A percentile compares a stretch with the other conserved stretches of the same genome.
phyloP scores from a whole-genome alignment of 371 early-diverging fungal genomes.

The Haplosporangium sp. region DNA sequence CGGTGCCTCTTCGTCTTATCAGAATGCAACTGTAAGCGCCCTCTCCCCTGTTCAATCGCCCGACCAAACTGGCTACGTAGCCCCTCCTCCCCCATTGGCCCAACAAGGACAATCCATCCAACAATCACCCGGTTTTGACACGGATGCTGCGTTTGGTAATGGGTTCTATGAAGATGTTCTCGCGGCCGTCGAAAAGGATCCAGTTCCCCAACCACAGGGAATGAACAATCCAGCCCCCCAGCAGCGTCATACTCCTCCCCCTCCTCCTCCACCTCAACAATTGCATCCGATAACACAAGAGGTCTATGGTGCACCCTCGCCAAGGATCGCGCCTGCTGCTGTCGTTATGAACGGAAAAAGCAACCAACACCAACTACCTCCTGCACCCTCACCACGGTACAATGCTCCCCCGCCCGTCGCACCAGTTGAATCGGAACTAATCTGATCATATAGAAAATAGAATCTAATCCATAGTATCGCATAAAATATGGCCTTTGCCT shows the following conservation, averaged over 20 bases:
- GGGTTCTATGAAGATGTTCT: constrained; percentile 48
- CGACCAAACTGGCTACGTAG: background rate
- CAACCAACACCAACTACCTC: too few relatives aligned
- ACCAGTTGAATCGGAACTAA: too few relatives aligned
- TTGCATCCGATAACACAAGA: constrained; percentile 24
- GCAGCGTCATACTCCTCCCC: constrained; percentile 9
- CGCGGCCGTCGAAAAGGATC: constrained; percentile 33
- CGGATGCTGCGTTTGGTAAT: constrained; percentile 9
- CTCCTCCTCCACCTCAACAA: constrained; percentile 15
- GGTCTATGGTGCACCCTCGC: constrained; percentile 48
- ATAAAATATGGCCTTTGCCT: too few relatives aligned
- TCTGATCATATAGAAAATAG: too few relatives aligned
- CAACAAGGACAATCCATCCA: background rate
- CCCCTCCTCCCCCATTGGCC: background rate
- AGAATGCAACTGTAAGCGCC: background rate
- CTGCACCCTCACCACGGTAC: too few relatives aligned
- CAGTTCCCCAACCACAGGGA: background rate
- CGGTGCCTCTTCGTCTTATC: background rate
- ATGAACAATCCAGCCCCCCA: constrained; percentile 18
- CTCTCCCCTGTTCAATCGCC: constrained; percentile 16
- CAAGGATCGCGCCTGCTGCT: constrained; percentile 29
- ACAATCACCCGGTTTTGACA: constrained; percentile 18
- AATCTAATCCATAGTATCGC: too few relatives aligned
- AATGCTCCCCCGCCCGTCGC: too few relatives aligned
- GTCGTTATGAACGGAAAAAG: background rate